phyloP scores from a whole-genome alignment of 2,329 filamentous ascomycete genomes.

The Macrophomina tecta region DNA sequence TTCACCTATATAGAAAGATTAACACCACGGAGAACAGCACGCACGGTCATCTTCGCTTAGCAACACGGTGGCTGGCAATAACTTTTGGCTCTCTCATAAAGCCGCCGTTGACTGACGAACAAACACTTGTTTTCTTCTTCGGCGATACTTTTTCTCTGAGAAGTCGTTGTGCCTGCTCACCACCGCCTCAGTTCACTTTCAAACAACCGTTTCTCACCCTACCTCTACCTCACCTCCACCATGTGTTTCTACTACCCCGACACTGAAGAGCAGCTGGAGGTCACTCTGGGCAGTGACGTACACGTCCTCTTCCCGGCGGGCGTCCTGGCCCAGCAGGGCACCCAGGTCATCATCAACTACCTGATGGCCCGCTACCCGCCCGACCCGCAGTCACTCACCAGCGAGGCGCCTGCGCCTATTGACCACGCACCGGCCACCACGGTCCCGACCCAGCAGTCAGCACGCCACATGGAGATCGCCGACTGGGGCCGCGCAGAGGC shows the following conservation, averaged over 20 bases:
- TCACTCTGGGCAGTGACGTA: neutral
- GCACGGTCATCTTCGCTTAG: neutral
- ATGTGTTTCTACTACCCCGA: too few species aligned
- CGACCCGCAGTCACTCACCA: neutral
- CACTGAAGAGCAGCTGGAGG: neutral
- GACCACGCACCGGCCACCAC: neutral
- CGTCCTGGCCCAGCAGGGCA: neutral
- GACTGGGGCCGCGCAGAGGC: neutral
- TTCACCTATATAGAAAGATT: neutral
- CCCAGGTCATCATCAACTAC: neutral
- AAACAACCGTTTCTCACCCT: too few species aligned
- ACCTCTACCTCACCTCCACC: too few species aligned
- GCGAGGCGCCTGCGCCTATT: neutral
- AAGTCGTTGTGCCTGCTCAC: neutral
- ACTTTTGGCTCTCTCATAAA: neutral
- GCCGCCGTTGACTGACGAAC: neutral
- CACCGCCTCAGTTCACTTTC: neutral
- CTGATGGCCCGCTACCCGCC: neutral
- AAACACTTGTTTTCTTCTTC: conserved; percentile 10
- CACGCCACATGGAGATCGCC: neutral
- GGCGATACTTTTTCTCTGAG: neutral
- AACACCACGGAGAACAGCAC: conserved; percentile 4
- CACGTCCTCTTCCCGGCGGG: neutral
- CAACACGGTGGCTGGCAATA: neutral
- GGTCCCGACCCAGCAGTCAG: too few species aligned